phyloP scores from a whole-genome alignment of 805 yeast genomes.

The Candida qinlingensis region DNA sequence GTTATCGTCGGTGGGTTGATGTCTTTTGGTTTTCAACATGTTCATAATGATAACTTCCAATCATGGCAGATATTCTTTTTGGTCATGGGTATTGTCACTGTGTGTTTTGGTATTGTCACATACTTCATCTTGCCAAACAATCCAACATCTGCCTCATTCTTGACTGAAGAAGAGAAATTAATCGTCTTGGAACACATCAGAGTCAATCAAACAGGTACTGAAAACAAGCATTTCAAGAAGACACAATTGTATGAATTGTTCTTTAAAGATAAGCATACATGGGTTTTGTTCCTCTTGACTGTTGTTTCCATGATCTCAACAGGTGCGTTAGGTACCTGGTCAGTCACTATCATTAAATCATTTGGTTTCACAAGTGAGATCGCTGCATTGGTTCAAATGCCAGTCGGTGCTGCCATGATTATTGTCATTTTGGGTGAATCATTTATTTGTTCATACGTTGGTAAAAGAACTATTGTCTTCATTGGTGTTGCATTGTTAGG shows the following conservation, averaged over 20 bases:
- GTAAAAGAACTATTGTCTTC: slow-evolving; percentile 32
- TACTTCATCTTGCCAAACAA: slow-evolving; percentile 46
- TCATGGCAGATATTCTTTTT: slow-evolving; percentile 63
- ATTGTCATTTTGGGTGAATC: slow-evolving; percentile 35
- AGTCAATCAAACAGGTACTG: slow-evolving; percentile 43
- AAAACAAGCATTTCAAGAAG: slow-evolving; percentile 36
- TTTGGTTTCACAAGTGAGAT: slow-evolving; percentile 40
- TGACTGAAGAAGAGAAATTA: slow-evolving; percentile 36
- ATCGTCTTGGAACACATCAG: slow-evolving; percentile 38
- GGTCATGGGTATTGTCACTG: slow-evolving; percentile 49
- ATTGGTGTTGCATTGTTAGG: slow-evolving; percentile 40
- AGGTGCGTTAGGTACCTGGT: slow-evolving; percentile 37
- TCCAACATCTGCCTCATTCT: slow-evolving; percentile 32
- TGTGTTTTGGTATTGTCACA: slow-evolving; percentile 42
- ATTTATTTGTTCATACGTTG: slow-evolving; percentile 31
- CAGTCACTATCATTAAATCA: slow-evolving; percentile 34
- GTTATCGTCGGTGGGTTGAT: slow-evolving; percentile 41
- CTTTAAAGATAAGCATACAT: slow-evolving; percentile 41
- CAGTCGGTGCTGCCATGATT: slow-evolving; percentile 48
- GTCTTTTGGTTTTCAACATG: slow-evolving; percentile 50
- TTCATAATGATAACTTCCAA: slow-evolving; percentile 32
- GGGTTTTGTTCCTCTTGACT: slow-evolving; percentile 43
- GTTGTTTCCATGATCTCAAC: slow-evolving; percentile 43
- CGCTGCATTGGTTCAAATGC: slow-evolving; percentile 48
- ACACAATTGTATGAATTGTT: slow-evolving; percentile 39